These are phyloP conservation scores for Kuraishia floccosa DNA, from an alignment of 805 yeast genomes.

Conservation along the genomic window DNA sequence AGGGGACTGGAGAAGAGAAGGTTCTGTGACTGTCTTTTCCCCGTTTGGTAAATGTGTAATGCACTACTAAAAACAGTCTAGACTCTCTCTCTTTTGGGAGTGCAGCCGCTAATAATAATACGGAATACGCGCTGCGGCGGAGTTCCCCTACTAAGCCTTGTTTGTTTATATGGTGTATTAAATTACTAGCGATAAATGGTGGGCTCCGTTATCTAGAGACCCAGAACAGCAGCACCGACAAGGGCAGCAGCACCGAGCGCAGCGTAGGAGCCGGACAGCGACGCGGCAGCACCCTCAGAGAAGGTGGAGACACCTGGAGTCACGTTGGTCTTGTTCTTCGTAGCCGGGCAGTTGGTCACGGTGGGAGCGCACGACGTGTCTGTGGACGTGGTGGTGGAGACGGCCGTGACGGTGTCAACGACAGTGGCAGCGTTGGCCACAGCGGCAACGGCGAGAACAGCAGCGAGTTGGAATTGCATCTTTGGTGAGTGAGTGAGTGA, in stretches of 20 bases:
- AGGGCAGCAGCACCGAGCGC: slow-evolving; percentile 9
- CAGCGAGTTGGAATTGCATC: slow-evolving; percentile 2
- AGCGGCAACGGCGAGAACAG: slow-evolving; percentile 6
- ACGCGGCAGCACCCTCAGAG: slow-evolving; percentile 5
- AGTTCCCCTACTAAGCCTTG: too few relatives aligned
- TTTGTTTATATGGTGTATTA: too few relatives aligned
- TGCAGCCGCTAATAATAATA: too few relatives aligned
- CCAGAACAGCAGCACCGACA: slow-evolving; percentile 7
- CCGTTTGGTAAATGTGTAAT: too few relatives aligned
- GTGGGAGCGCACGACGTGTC: slow-evolving; percentile 31
- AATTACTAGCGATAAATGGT: too few relatives aligned
- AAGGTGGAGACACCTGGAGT: slow-evolving; percentile 7
- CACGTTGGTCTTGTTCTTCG: slow-evolving; percentile 9
- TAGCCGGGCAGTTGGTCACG: slow-evolving; percentile 35
- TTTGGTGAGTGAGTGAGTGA: too few relatives aligned
- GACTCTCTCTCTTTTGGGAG: too few relatives aligned
- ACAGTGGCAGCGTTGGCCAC: slow-evolving; percentile 21
- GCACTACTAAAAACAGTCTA: too few relatives aligned
- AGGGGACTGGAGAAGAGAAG: too few relatives aligned
- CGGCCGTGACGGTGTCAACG: slow-evolving; percentile 20
- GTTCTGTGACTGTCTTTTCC: too few relatives aligned
- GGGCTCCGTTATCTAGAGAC: slow-evolving; percentile 1
- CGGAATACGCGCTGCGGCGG: too few relatives aligned
- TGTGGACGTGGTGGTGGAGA: slow-evolving; percentile 29
- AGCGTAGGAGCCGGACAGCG: slow-evolving; percentile 6